Base-by-base conservation (phyloP, 2,329 filamentous ascomycete genomes). In the Cercospora sp. region DNA sequence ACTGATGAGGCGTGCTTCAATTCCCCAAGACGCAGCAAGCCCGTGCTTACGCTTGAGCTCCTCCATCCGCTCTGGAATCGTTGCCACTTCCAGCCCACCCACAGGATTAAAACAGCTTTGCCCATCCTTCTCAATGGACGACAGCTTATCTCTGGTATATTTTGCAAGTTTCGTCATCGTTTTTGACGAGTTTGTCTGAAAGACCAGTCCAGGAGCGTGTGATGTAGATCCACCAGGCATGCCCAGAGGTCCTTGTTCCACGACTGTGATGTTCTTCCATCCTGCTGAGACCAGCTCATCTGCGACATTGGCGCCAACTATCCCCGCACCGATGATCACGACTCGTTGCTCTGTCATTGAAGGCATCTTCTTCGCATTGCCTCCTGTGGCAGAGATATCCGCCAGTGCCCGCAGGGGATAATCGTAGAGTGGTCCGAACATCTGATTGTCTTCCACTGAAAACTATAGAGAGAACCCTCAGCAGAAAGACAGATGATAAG, bases 201-300 rank as follows among this genome's bases (percentile, higher is more conserved):
- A 90, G 0, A 90, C 87, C 3, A 90, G 81, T 0, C 87, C 87
- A 0, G 87, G 87, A 4, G 87, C 87, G 70, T 90, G 87, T 6
- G 87, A 89, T 6, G 88, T 89, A 30, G 88, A 90, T 55, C 87
- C 87, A 28, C 88, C 87, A 0, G 87, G 87, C 83, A 89, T 85
- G 67, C 81, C 79, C 70, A 90, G 76, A 2, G 87, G 87, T 0
- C 87, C 87, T 76, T 90, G 87, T 70, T 90, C 87, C 69, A 90
- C 79, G 60, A 90, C 87, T 18, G 87, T 89, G 76, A 90, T 87
- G 75, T 89, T 78, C 64, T 76, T 83, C 87, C 87, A 90, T 80
- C 88, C 88, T 73, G 86, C 83, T 26, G 82, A 81, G 71, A 87
- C 82, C 73, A 90, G 83, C 81, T 90, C 87, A 72, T 90, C 87